phyloP scores from a whole-genome alignment of 306 rosid species.

The Chamaecrista fasciculata region DNA sequence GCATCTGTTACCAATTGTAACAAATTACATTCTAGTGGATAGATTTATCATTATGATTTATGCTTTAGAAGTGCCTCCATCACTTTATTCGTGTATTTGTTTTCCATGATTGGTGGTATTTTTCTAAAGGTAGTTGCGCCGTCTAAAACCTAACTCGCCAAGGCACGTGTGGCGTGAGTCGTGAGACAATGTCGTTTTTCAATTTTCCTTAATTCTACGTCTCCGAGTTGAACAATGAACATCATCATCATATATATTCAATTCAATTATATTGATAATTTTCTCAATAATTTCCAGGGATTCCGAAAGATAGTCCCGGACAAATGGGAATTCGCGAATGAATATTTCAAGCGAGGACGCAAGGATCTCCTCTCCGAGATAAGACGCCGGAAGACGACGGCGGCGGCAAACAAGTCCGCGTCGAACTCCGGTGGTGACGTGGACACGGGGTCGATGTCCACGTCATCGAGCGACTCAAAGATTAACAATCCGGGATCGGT shows the following conservation, averaged over 20 bases:
- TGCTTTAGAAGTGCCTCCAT: not conserved
- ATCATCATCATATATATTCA: not conserved
- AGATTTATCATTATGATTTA: no score
- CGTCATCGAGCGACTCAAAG: conserved; percentile 50
- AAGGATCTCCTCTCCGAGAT: conserved; percentile 57
- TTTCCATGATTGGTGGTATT: not conserved
- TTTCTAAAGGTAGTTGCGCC: not conserved
- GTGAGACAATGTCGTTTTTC: not conserved
- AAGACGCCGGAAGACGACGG: conserved; percentile 61
- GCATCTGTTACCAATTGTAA: not conserved
- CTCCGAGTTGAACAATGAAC: not conserved
- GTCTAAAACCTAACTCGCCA: not conserved
- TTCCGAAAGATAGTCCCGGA: conserved; percentile 79
- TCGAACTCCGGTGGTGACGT: conserved; percentile 63
- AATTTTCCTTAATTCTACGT: not conserved
- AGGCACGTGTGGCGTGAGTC: not conserved
- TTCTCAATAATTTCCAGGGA: conserved; percentile 83
- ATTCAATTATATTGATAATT: no score
- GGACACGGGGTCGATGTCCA: conserved; percentile 72
- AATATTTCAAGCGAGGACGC: conserved; percentile 63
- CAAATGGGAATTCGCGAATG: conserved; percentile 94
- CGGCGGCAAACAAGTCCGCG: conserved; percentile 18
- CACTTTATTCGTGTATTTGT: not conserved
- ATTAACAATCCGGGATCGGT: conserved; percentile 53
- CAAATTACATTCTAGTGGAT: no score